Conservation (phyloP, 1,284 basidiomycete genomes). For the Ustilago esculenta region DNA sequence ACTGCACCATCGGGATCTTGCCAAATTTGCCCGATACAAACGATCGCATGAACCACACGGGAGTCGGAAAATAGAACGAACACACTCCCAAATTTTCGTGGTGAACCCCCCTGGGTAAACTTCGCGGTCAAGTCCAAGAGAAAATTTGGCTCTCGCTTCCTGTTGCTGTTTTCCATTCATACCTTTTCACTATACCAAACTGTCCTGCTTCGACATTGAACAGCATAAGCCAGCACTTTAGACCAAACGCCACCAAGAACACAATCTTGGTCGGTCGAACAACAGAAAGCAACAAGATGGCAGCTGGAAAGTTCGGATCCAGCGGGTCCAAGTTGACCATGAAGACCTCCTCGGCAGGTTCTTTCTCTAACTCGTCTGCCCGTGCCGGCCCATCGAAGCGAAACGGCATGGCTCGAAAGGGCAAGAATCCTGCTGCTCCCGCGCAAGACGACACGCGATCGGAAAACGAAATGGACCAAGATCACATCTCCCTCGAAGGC, state of each 20-base stretch:
- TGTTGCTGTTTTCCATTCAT: neutral
- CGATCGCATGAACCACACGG: neutral
- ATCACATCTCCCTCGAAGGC: conserved; percentile 32
- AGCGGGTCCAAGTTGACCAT: conserved; percentile 50
- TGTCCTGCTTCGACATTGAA: too few relatives aligned
- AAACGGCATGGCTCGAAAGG: conserved; percentile 7
- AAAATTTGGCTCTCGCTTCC: conserved; percentile 10
- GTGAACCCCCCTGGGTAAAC: neutral
- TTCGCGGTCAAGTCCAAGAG: conserved; percentile 1
- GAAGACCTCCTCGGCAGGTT: conserved; percentile 13
- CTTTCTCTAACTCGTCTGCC: conserved; percentile 6
- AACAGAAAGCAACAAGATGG: conserved; percentile 25
- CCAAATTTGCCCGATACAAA: conserved; percentile 22
- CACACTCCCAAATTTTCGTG: conserved; percentile 3
- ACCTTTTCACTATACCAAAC: too few relatives aligned
- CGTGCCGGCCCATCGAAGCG: conserved; percentile 17
- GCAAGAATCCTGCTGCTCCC: conserved; percentile 10
- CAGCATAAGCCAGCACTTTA: too few relatives aligned
- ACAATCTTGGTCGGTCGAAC: too few relatives aligned
- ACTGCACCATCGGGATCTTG: too few relatives aligned
- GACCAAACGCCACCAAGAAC: too few relatives aligned
- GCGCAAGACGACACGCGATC: conserved; percentile 14
- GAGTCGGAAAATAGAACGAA: conserved; percentile 5
- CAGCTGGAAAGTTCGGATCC: conserved; percentile 26
- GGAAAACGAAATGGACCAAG: conserved; percentile 25